Base-by-base conservation (phyloP, 768 basidiomycete genomes). In the Suillus discolor region DNA sequence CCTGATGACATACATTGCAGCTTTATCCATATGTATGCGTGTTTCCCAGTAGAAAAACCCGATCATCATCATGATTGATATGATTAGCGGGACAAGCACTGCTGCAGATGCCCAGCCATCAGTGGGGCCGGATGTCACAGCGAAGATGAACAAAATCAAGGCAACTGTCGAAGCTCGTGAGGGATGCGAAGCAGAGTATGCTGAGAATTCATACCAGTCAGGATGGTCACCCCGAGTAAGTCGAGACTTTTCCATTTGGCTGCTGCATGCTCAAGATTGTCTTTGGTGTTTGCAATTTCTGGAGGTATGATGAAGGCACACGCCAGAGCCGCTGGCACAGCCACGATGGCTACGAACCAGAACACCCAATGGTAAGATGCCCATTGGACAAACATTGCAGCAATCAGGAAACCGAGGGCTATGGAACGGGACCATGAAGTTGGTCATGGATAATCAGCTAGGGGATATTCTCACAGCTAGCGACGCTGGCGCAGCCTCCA, bases 41-140 rank as follows among this genome's bases (percentile, higher is more conserved):
- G 79, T 72, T 68, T 88, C 85, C 80, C 81, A 87, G 62, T 79
- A 74, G 73, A 88, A 83, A 76, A 88, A 89, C 1, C 62, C 73
- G 25, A 73, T 67, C 38, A 75, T 69, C 12, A 84, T 66, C 11
- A 80, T 42, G 66, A 83, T 70, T 6, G 85, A 82, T 36, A 86
- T 68, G 11, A 84, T 70, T 49, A 88, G 74, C 0, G 83, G 81
- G 4, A 74, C 77, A 54, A 87, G 71, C 59, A 87, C 83, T 15
- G 71, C 65, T 6, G 83, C 78, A 1, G 79, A 72, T 4, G 70
- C 71, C 87, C 87, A 88, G 25, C 86, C 85, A 57, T 71, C 73
- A 18, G 78, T 77, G 8, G 87, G 79, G 25, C 83, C 85, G 39
- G 79, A 78, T 0, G 80, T 83, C 25, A 82, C 70, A 1, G 81